Conservation (phyloP, 139 green algal genomes). For the Closterium sp. region DNA sequence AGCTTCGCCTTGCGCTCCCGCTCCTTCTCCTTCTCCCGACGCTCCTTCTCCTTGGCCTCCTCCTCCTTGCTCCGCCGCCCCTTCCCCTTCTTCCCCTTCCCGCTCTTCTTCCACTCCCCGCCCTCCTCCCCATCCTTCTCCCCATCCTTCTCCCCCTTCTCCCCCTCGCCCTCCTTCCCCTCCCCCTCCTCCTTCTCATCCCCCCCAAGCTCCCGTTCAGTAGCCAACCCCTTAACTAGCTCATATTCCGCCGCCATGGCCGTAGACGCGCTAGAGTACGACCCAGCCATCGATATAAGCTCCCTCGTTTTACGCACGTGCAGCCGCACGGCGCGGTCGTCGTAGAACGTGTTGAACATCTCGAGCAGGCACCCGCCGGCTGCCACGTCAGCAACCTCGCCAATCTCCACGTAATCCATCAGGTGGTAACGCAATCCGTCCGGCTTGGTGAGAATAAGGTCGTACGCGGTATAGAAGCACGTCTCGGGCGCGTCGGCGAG, state of each 20-base stretch:
- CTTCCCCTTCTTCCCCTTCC: background rate
- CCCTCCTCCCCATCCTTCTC: background rate
- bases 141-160: slow-evolving; percentile 18
- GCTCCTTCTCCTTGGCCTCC: background rate
- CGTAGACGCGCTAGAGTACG: slow-evolving; percentile 30
- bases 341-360: slow-evolving; percentile 44
- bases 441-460: slow-evolving; percentile 34
- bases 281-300: slow-evolving; percentile 22
- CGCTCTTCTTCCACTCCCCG: background rate
- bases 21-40: background rate
- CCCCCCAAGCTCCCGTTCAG: background rate
- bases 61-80: background rate
- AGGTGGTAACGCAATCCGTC: slow-evolving; percentile 46
- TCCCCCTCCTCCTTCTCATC: slow-evolving; percentile 4
- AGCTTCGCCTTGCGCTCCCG: background rate
- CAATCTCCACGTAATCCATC: slow-evolving; percentile 46
- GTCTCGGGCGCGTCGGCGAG: slow-evolving; percentile 47
- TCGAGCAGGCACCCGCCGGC: slow-evolving; percentile 32
- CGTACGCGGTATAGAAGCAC: slow-evolving; percentile 51
- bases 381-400: slow-evolving; percentile 39
- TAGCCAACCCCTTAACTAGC: background rate
- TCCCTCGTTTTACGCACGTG: slow-evolving; percentile 39
- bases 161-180: background rate
- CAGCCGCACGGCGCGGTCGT: slow-evolving; percentile 39
- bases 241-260: slow-evolving; percentile 27